Base-by-base conservation (phyloP, 139 green algal species). In the Desmodesmus armatus region DNA sequence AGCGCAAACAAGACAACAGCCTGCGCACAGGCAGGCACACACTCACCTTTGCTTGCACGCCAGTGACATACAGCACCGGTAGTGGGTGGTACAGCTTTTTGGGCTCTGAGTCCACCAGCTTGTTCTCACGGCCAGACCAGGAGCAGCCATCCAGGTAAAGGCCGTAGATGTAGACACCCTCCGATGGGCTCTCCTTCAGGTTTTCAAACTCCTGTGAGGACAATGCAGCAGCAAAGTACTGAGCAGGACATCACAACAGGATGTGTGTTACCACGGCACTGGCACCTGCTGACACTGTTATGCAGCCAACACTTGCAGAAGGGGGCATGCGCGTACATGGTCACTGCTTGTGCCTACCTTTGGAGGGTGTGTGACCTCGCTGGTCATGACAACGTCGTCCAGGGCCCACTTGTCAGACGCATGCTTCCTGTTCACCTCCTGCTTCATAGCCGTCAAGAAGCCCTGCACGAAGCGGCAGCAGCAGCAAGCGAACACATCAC, bases 101-200 rank as follows among this genome's bases (percentile, higher is more conserved):
- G 53, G 95, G 96, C 91, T 98, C 96, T 0, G 88, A 82, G 75
- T 99, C 96, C 78, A 97, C 93, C 77, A 99, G 89, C 78, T 86
- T 87, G 87, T 96, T 96, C 86, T 97, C 95, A 40, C 93, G 93
- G 0, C 67, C 85, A 81, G 88, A 69, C 96, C 96, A 99, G n/a
- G 93, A 87, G 83, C 92, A 96, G n/a, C 97, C 97, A 65, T 99
- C 97, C 72, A 99, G 86, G 89, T 93, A 98, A 40, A 99, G 92
- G 35, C 97, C 97, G 71, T 98, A 96, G 33, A 99, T 91, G 87
- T 95, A 99, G 5, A 99, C 95, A 39, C 97, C 97, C 90, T 98
- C 97, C 7, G 84, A 40, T 1, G 96, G 95, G 6, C 72, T 87
- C 37, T 97, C 95, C 82, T 94, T 94, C 23, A 99, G 86, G 3